A percentile compares a stretch with the other conserved stretches of the same genome.
Conservation (phyloP, 352 stramenopile genomes). For the Phytopythium litorale region DNA sequence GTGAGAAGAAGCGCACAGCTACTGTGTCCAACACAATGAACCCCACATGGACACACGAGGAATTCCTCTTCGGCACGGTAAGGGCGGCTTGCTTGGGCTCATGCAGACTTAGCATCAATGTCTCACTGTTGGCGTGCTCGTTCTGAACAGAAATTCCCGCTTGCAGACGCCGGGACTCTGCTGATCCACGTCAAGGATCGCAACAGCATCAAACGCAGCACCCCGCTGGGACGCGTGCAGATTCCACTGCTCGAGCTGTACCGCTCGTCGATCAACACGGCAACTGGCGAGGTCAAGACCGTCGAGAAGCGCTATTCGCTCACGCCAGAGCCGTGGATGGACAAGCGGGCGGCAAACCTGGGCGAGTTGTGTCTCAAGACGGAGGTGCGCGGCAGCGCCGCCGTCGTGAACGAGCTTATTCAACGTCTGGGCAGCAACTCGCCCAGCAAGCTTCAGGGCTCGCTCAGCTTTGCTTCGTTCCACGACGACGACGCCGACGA, state of each 20-base stretch:
- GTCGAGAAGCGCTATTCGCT: constrained; percentile 55
- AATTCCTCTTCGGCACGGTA: constrained; percentile 63
- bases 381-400: constrained; percentile 56
- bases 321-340: constrained; percentile 70
- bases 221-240: constrained; percentile 58
- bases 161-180: constrained; percentile 38
- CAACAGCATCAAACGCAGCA: constrained; percentile 64
- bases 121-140: constrained; percentile 6
- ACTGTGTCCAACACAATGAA: constrained; percentile 69
- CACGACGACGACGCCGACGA: constrained; percentile 37
- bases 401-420: constrained; percentile 47
- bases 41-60: constrained; percentile 61
- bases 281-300: constrained; percentile 45
- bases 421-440: constrained; percentile 29
- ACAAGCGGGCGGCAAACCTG: constrained; percentile 44
- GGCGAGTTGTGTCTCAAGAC: constrained; percentile 68
- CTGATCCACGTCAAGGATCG: constrained; percentile 75
- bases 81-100: constrained; percentile 5
- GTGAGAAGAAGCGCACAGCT: constrained; percentile 68
- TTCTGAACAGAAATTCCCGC: constrained; percentile 29
- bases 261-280: constrained; percentile 42
- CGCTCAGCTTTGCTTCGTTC: constrained; percentile 51
- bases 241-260: constrained; percentile 62
- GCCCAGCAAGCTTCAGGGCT: constrained; percentile 47
- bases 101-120: neutral